Percentiles rank a stretch among this genome's conserved stretches.
These are phyloP conservation scores for Parathielavia appendiculata DNA, from an alignment of 495 filamentous ascomycete species.

Conservation along the genomic window DNA sequence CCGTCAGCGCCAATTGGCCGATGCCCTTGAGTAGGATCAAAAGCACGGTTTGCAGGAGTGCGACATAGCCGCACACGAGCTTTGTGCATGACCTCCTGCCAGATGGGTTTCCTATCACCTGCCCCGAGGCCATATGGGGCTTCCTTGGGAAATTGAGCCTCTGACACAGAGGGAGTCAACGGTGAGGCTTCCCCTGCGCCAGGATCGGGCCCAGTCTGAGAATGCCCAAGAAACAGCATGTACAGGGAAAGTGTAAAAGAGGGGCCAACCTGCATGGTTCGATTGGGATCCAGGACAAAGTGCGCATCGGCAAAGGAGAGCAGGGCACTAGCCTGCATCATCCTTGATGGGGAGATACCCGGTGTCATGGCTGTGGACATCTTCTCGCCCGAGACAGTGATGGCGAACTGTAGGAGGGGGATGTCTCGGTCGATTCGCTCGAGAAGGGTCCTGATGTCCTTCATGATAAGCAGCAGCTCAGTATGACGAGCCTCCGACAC, in stretches of 20 bases:
- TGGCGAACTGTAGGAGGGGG: slow-evolving; percentile 88
- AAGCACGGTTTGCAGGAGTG: slow-evolving; percentile 32
- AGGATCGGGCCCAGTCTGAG: slow-evolving; percentile 29
- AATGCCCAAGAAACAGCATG: slow-evolving; percentile 89
- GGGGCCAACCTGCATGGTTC: slow-evolving; percentile 79
- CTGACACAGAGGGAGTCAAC: slow-evolving; percentile 26
- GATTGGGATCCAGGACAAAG: slow-evolving; percentile 59
- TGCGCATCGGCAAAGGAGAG: slow-evolving; percentile 83
- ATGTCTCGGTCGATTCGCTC: slow-evolving; percentile 85
- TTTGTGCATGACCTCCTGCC: slow-evolving; percentile 98
- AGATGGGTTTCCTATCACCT: slow-evolving; percentile 66
- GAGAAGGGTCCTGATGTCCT: slow-evolving; percentile 71
- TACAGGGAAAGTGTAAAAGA: slow-evolving; percentile 87
- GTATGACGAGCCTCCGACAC: slow-evolving; percentile 37
- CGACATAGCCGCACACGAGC: slow-evolving; percentile 74
- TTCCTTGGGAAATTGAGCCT: neutral
- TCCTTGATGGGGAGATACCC: slow-evolving; percentile 81
- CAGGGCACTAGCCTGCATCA: slow-evolving; percentile 91
- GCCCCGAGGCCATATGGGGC: slow-evolving; percentile 45
- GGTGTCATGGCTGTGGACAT: slow-evolving; percentile 71
- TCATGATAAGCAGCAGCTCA: slow-evolving; percentile 65
- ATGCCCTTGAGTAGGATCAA: slow-evolving; percentile 27
- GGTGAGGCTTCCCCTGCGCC: neutral
- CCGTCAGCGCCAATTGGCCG: slow-evolving; percentile 9
- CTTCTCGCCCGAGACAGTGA: slow-evolving; percentile 88